Base-by-base conservation (phyloP, 441 rosid species). In the Melianthus villosus region DNA sequence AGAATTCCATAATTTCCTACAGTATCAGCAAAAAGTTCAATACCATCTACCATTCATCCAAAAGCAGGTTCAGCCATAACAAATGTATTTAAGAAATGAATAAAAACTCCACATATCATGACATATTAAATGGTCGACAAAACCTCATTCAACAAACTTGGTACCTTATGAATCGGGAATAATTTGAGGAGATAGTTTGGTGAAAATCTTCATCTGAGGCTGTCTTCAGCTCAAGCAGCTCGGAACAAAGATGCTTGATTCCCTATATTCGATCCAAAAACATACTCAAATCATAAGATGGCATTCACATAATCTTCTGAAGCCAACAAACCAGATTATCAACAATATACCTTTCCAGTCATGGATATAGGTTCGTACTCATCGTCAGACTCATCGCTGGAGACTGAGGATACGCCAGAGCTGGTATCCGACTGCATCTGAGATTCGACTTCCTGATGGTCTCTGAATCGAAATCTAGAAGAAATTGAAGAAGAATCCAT, bases 181-280 rank as follows among this genome's bases (percentile, higher is more conserved):
- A 72, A 46, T 65, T 69, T 27, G 64, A 37, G 23, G 59, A 59
- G 28, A 74, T 54, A 31, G 54, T 69, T 45, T 37, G 34, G 47
- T 61, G 65, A 46, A 78, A 78, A 51, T 78, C 82, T 57, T 69
- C 77, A 42, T 69, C 76, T 0, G 87, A 74, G 18, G 57, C 67
- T 22, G 25, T 73, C 68, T 74, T 72, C 15, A 69, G 57, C 65
- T 78, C 82, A 10, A 72, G 37, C 14, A 74, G 53, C 55, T 78
- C 87, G 20, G 65, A 65, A 40, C 73, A 67, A 28, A 74, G 73
- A 48, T 42, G 59, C 28, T 41, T 42, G 2, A 54, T 54, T n/a
- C 59, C 59, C 59, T 54, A 34, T 11, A 27, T 12, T 12, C 22
- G 20, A 22, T 17, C 17, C 10, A 0, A 18, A 18, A 8, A 27